A percentile compares a stretch with the other conserved stretches of the same genome.
phyloP scores from a whole-genome alignment of 352 stramenopile genomes.

The Phytopythium mirpurense region DNA sequence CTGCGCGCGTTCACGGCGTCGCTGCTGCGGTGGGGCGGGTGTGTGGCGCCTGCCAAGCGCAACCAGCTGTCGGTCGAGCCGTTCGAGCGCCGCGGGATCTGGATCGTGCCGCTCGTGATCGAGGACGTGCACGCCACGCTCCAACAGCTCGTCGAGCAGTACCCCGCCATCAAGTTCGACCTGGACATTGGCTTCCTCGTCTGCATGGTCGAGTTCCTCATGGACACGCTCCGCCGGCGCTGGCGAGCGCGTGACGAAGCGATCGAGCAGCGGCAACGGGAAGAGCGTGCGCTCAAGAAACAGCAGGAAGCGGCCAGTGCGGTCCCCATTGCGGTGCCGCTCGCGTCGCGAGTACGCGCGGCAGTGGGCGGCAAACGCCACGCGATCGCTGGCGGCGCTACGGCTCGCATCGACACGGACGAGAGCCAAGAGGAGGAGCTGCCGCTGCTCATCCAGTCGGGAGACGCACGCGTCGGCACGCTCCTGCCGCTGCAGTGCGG shows the following conservation, averaged over 20 bases:
- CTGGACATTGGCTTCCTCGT: constrained; percentile 67
- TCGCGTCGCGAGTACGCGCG: constrained; percentile 1
- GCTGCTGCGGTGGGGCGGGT: constrained; percentile 67
- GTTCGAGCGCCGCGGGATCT: constrained; percentile 66
- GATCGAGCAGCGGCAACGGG: constrained; percentile 7
- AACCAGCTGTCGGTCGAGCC: constrained; percentile 35
- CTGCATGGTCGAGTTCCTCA: constrained; percentile 75
- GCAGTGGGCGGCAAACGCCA: constrained; percentile 9
- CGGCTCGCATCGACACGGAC: background rate
- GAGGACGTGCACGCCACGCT: constrained; percentile 47
- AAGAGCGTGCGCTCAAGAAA: constrained; percentile 2
- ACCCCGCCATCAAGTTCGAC: constrained; percentile 63
- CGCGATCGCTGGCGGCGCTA: background rate
- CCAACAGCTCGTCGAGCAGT: constrained; percentile 48
- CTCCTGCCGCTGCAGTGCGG: constrained; percentile 76
- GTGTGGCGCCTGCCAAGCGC: constrained; percentile 27
- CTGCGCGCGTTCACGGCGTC: constrained; percentile 80
- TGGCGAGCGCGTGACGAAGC: constrained; percentile 44
- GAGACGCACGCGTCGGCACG: constrained; percentile 33
- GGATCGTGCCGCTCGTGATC: constrained; percentile 58
- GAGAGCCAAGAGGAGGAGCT: constrained; percentile 8
- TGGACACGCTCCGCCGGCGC: constrained; percentile 49
- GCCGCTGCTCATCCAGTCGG: constrained; percentile 28
- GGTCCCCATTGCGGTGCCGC: background rate
- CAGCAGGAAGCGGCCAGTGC: constrained; percentile 2